These are phyloP conservation scores for Ceratocystis albifundus DNA, from an alignment of 2,329 filamentous ascomycete species.

Conservation along the genomic window DNA sequence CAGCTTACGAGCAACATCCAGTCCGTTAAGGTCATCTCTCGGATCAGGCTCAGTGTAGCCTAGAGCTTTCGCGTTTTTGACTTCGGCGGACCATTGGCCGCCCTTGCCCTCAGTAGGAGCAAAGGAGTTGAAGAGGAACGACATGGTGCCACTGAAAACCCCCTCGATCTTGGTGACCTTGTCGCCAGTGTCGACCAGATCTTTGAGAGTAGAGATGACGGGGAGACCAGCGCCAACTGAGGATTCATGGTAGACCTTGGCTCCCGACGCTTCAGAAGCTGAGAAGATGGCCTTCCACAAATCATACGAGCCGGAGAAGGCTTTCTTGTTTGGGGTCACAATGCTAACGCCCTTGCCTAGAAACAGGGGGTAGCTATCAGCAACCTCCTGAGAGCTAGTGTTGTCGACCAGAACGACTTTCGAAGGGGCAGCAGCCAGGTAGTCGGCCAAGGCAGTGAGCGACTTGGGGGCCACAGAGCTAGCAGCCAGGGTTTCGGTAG, in stretches of 20 bases:
- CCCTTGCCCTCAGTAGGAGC: constrained; percentile 64
- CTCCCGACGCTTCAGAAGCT: constrained; percentile 56
- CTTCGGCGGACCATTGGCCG: constrained; percentile 81
- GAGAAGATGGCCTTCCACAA: constrained; percentile 83
- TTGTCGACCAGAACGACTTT: constrained; percentile 86
- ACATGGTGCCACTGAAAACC: constrained; percentile 95
- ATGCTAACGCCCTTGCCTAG: constrained; percentile 74
- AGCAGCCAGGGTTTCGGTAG: constrained; percentile 50
- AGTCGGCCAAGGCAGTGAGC: constrained; percentile 60
- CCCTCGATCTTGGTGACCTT: constrained; percentile 86
- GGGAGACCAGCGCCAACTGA: constrained; percentile 89
- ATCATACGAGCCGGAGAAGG: constrained; percentile 69
- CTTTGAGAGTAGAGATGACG: constrained; percentile 83
- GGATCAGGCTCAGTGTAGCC: constrained; percentile 89
- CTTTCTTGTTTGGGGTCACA: constrained; percentile 97
- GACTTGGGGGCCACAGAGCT: constrained; percentile 54
- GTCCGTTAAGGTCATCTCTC: constrained; percentile 72
- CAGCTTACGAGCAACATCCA: constrained; percentile 88
- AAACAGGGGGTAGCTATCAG: constrained; percentile 70
- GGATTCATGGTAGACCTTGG: constrained; percentile 88
- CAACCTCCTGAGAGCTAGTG: constrained; percentile 80
- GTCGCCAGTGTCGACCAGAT: constrained; percentile 89
- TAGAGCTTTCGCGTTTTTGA: constrained; percentile 80
- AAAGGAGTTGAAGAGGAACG: constrained; percentile 96
- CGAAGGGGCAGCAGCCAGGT: constrained; percentile 64